Evolutionary conservation across 805 yeast species (phyloP), one percentile per base, ranked within the genome.

Genomic region (Groenewaldozyma tartarivorans): DNA sequence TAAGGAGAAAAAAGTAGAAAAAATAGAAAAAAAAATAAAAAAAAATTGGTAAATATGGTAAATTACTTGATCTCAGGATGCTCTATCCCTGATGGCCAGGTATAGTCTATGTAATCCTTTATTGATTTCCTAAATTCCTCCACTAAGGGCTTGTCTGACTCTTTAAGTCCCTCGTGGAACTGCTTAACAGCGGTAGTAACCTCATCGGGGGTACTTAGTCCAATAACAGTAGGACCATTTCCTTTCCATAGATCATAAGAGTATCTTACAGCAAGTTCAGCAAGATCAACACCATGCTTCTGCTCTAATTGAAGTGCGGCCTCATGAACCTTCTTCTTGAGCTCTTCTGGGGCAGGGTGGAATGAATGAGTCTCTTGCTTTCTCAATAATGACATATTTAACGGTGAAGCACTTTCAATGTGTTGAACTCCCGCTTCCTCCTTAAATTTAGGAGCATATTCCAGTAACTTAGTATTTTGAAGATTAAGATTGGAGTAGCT

Each of bases 321-420:
- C 35, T 54, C 47, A 22, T 55, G 52, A 11, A 72, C 70, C 33
- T 58, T 52, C 1, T 64, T 62, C 47, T 71, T 77, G 46, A 88
- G 64, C n/a, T 58, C 72, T 13, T 58, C 50, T 0, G 79, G 63
- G 3, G 85, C 92, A 0, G 96, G 96, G 54, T 88, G 96, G 69
- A 87, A 90, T 1, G 68, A 53, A 48, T 73, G 80, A 0, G 95
- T 80, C 26, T 69, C 64, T 19, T 69, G 77, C 0, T 81, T 71
- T 44, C 94, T 70, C 42, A 88, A 66, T 42, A 88, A 60, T 3
- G 95, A 83, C 97, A 88, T 88, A 41, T 88, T 76, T 45, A 90
- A 65, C 30, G 92, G 87, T 1, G 95, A 82, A 2, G 90, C 96
- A 56, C 83, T 85, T 55, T 79, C 61, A n/a, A 88, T 58, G 46